These are phyloP conservation scores for Cardamine chenopodiifolia DNA, from an alignment of 345 rosid genomes.

Conservation along the genomic window DNA sequence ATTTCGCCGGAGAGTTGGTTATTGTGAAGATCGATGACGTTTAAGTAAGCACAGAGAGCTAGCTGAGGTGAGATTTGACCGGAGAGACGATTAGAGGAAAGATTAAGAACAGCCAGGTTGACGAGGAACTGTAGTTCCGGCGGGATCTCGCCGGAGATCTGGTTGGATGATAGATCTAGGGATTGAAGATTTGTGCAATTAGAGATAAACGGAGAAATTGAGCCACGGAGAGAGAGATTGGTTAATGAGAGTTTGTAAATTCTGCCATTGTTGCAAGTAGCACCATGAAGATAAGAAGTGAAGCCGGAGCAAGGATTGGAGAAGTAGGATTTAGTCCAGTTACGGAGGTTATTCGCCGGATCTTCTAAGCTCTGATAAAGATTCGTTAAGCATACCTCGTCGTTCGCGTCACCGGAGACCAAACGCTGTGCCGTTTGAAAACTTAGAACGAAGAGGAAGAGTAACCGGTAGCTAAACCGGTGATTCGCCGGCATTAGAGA, in stretches of 20 bases:
- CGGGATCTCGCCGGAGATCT: slow-evolving; percentile 75
- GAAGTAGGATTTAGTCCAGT: slow-evolving; percentile 76
- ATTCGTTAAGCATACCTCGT: slow-evolving; percentile 66
- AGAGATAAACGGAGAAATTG: slow-evolving; percentile 74
- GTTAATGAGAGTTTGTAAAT: slow-evolving; percentile 89
- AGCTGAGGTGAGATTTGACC: slow-evolving; percentile 81
- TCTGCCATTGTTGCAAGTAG: slow-evolving; percentile 89
- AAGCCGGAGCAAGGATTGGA: slow-evolving; percentile 74
- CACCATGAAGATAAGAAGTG: slow-evolving; percentile 72
- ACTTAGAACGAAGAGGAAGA: slow-evolving; percentile 42
- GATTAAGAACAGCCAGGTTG: slow-evolving; percentile 89
- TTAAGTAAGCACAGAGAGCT: slow-evolving; percentile 78
- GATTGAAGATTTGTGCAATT: slow-evolving; percentile 92
- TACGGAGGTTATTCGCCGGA: slow-evolving; percentile 65
- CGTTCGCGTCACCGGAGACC: slow-evolving; percentile 59
- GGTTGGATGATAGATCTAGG: slow-evolving; percentile 86
- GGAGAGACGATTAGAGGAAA: slow-evolving; percentile 76
- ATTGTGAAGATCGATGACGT: slow-evolving; percentile 85
- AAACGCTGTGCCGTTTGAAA: slow-evolving; percentile 38
- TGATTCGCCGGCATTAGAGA: slow-evolving; percentile 39
- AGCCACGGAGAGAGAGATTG: slow-evolving; percentile 72
- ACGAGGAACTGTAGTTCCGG: slow-evolving; percentile 67
- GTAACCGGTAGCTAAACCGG: slow-evolving; percentile 38
- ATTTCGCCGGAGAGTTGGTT: slow-evolving; percentile 74
- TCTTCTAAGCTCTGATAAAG: slow-evolving; percentile 60